Evolutionary conservation across 148 eudicot species (phyloP).

Genomic region (Rhododendron griersonianum): DNA sequence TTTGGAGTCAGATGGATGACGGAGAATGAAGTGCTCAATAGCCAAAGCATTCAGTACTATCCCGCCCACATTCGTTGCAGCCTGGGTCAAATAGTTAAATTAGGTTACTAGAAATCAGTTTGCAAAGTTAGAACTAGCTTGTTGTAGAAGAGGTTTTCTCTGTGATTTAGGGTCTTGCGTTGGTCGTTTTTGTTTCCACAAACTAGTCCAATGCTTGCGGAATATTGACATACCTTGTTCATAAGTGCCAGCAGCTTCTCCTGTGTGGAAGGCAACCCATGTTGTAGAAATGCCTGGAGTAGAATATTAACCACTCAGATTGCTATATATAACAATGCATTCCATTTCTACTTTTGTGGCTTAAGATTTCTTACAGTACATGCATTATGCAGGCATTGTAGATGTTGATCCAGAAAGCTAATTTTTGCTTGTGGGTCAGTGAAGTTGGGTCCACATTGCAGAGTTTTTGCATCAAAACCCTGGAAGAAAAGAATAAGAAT

Average conservation of each 20-base stretch:
- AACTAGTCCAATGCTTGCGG: background rate
- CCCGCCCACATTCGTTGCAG: constrained; percentile 82
- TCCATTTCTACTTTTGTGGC: background rate
- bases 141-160: background rate
- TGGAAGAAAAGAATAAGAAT: constrained; percentile 23
- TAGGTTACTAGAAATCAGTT: background rate
- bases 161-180: background rate
- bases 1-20: constrained; percentile 63
- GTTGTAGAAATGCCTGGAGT: constrained; percentile 75
- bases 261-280: constrained; percentile 78
- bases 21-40: constrained; percentile 88
- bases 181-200: background rate
- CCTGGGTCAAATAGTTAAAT: constrained; percentile 37
- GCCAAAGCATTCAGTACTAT: constrained; percentile 84
- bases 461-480: constrained; percentile 59
- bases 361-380: constrained; percentile 71
- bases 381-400: constrained; percentile 92
- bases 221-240: constrained; percentile 56
- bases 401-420: constrained; percentile 95
- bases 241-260: constrained; percentile 59
- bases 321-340: background rate
- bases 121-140: background rate
- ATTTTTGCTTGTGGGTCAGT: constrained; percentile 77
- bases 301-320: constrained; percentile 12
- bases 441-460: constrained; percentile 58